A percentile compares a stretch with the other conserved stretches of the same genome.
These are phyloP conservation scores for Hyaloscypha finlandica DNA, from an alignment of 495 filamentous ascomycete species.

Conservation along the genomic window DNA sequence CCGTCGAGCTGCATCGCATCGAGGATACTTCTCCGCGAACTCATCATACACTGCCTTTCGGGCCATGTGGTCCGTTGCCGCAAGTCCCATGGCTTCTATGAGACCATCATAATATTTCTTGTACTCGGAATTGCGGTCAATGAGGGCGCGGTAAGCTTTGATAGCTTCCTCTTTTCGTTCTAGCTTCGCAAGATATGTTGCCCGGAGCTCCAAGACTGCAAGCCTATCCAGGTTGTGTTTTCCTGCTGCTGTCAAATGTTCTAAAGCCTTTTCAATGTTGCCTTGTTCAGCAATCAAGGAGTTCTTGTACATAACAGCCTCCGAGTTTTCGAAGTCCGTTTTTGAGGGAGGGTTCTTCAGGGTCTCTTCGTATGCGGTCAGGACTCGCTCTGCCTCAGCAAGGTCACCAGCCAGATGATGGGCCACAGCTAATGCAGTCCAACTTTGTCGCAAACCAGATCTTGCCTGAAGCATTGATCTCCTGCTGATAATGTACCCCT, in stretches of 20 bases:
- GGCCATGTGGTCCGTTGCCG: conserved; percentile 58
- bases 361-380: conserved; percentile 91
- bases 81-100: conserved; percentile 65
- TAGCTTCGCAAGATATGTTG: conserved; percentile 80
- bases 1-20: conserved; percentile 80
- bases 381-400: conserved; percentile 81
- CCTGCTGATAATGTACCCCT: conserved; percentile 87
- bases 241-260: conserved; percentile 77
- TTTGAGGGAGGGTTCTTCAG: conserved; percentile 73
- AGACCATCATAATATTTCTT: conserved; percentile 82
- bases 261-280: conserved; percentile 75
- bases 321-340: conserved; percentile 87
- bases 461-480: conserved; percentile 79
- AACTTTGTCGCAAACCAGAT: conserved; percentile 81
- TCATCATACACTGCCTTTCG: conserved; percentile 76
- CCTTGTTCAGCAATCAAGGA: conserved; percentile 86
- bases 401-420: conserved; percentile 87
- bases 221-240: conserved; percentile 82
- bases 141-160: conserved; percentile 73
- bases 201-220: conserved; percentile 86
- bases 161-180: conserved; percentile 78
- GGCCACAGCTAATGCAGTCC: conserved; percentile 92
- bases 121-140: conserved; percentile 88
- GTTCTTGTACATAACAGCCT: conserved; percentile 95
- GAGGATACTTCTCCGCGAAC: conserved; percentile 76